phyloP scores from a whole-genome alignment of 2,329 filamentous ascomycete genomes.

The Fusarium begoniae region DNA sequence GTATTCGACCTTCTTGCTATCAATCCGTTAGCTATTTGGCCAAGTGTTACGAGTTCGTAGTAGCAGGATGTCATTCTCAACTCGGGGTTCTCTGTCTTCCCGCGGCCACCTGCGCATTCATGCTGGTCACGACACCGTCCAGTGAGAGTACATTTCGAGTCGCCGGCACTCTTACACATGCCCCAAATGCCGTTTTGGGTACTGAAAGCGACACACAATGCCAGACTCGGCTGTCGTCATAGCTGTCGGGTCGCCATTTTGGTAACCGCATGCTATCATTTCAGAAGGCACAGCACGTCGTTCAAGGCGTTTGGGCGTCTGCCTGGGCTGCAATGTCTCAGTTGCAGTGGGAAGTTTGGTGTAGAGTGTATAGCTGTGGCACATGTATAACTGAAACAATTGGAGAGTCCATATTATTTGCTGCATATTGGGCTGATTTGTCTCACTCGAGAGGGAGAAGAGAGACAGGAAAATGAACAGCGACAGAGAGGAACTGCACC shows the following conservation, averaged over 20 bases:
- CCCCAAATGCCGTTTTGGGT: conserved; percentile 47
- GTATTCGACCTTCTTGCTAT: conserved; percentile 17
- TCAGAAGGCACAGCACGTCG: conserved; percentile 17
- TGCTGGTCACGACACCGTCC: conserved; percentile 48
- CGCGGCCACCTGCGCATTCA: conserved; percentile 47
- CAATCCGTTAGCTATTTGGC: neutral
- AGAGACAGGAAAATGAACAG: neutral
- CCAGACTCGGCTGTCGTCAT: conserved; percentile 44
- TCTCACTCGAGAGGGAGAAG: neutral
- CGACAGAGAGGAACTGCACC: neutral
- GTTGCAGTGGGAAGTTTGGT: neutral
- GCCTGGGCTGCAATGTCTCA: conserved; percentile 17
- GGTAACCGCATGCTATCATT: conserved; percentile 43
- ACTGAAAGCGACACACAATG: conserved; percentile 48
- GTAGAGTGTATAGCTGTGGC: neutral
- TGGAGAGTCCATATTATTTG: neutral
- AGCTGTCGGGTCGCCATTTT: conserved; percentile 41
- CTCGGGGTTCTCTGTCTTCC: conserved; percentile 22
- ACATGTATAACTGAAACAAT: conserved; percentile 20
- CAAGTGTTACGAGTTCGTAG: neutral
- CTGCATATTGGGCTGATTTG: neutral
- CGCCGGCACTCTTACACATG: conserved; percentile 43
- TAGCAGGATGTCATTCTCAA: conserved; percentile 50
- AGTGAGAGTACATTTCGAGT: conserved; percentile 45
- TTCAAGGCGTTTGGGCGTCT: neutral